Evolutionary conservation across 352 stramenopile species (phyloP).

Genomic region (Peronospora farinosa): DNA sequence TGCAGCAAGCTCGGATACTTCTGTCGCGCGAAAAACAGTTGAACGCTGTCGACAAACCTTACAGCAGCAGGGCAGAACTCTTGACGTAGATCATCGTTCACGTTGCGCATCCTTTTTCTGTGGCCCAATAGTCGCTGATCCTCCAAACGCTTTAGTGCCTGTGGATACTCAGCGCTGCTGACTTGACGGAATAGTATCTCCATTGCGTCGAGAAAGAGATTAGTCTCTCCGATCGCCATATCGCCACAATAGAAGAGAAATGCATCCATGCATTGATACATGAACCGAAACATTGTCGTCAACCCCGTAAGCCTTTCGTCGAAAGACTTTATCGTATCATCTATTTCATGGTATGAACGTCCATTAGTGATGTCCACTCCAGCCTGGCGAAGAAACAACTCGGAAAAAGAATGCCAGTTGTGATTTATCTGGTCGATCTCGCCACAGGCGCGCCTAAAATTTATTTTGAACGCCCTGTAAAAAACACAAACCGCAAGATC

Average conservation of each 20-base stretch:
- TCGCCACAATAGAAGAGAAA: conserved; percentile 71
- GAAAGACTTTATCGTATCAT: conserved; percentile 39
- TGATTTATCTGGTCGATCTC: conserved; percentile 46
- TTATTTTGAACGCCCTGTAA: conserved; percentile 62
- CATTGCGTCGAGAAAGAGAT: conserved; percentile 67
- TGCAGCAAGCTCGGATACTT: conserved; percentile 77
- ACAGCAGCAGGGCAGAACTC: conserved; percentile 39
- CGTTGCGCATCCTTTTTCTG: conserved; percentile 7
- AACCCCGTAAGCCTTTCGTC: conserved; percentile 25
- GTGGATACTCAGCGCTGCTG: conserved; percentile 49
- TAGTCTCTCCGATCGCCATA: conserved; percentile 72
- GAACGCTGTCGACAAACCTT: conserved; percentile 63
- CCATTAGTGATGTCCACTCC: conserved; percentile 14
- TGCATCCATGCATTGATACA: conserved; percentile 73
- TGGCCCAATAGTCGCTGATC: conserved; percentile 7
- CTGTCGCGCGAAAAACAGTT: conserved; percentile 74
- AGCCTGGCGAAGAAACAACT: conserved; percentile 40
- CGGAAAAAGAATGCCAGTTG: conserved; percentile 49
- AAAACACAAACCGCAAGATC: conserved; percentile 4
- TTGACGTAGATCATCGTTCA: conserved; percentile 26
- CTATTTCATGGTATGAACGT: conserved; percentile 37
- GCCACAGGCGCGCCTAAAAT: conserved; percentile 44
- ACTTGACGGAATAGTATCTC: conserved; percentile 76
- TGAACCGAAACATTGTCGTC: conserved; percentile 66
- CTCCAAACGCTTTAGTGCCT: conserved; percentile 36